A percentile compares a stretch with the other conserved stretches of the same genome.
Evolutionary conservation across 495 filamentous ascomycete genomes (phyloP).

Genomic region (Rostrohypoxylon terebratum): DNA sequence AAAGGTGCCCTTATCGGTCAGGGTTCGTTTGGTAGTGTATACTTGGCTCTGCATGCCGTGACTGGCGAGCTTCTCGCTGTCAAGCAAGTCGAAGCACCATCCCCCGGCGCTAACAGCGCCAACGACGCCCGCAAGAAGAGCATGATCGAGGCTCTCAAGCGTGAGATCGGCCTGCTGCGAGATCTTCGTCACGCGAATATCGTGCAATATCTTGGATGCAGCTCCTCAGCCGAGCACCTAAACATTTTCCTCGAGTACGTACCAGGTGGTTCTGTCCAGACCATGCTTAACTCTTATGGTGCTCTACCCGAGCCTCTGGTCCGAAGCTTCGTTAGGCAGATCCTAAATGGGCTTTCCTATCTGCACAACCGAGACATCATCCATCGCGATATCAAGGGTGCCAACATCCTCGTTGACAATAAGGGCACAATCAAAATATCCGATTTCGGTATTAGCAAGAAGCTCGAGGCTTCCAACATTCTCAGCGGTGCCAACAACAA

Average conservation of each 20-base stretch:
- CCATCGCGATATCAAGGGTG: slow-evolving; percentile 98
- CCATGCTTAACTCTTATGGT: slow-evolving; percentile 98
- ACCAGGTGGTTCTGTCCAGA: slow-evolving; percentile 94
- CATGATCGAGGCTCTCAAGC: slow-evolving; percentile 97
- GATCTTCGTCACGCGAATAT: slow-evolving; percentile 97
- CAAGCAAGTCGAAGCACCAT: slow-evolving; percentile 96
- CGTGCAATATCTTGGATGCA: slow-evolving; percentile 95
- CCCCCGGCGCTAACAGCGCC: slow-evolving; percentile 77
- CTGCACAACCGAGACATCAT: slow-evolving; percentile 96
- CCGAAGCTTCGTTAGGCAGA: slow-evolving; percentile 96
- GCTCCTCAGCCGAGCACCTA: slow-evolving; percentile 88
- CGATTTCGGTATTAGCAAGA: slow-evolving; percentile 99
- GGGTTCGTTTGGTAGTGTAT: slow-evolving; percentile 97
- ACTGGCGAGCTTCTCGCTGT: slow-evolving; percentile 98
- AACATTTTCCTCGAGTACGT: slow-evolving; percentile 99
- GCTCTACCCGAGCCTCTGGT: slow-evolving; percentile 92
- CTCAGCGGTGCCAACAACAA: slow-evolving; percentile 66
- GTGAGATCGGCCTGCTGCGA: slow-evolving; percentile 92
- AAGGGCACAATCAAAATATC: slow-evolving; percentile 99
- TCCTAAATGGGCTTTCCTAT: slow-evolving; percentile 93
- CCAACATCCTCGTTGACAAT: slow-evolving; percentile 98
- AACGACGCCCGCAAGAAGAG: slow-evolving; percentile 92
- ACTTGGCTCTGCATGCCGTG: slow-evolving; percentile 94
- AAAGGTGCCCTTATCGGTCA: slow-evolving; percentile 97
- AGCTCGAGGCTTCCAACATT: slow-evolving; percentile 81